Evolutionary conservation across 148 eudicot species (phyloP), one percentile per base, ranked within the genome.

Genomic region (Rhododendron molle): DNA sequence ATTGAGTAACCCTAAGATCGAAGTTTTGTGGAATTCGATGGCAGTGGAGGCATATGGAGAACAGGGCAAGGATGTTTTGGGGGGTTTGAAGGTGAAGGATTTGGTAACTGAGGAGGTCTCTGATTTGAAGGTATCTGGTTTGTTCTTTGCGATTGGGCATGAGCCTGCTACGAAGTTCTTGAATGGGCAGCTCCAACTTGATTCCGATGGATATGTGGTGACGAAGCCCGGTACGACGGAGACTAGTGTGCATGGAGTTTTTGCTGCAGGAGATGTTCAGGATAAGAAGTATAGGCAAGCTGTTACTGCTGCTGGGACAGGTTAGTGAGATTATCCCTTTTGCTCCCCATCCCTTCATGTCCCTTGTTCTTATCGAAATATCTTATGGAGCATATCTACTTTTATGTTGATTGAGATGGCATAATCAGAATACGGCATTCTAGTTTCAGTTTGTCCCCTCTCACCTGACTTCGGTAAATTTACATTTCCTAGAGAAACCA

Each of bases 181-280:
- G 91, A 95, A 87, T n/a, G 94, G 94, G 69, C 98, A 96, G 87
- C 74, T 96, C 85, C 87, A 92, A 85, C 79, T 96, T 85, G 96
- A 94, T 88, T 86, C 87, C 0, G 98, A 93, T 83, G 98, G 96
- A 28, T 96, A 96, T 86, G 94, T 96, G 32, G 92, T 90, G 26
- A 94, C 98, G 0, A 90, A 88, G 81, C 93, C 95, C 0, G 98
- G 98, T 38, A 92, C 95, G 0, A 94, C 98, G 0, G 26, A 87
- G 86, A 94, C 98, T 8, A 94, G 96, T 83, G 95, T 96, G 2
- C 85, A 18, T 28, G 98, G 98, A 1, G 98, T 96, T 73, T 96
- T 96, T 85, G 98, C 98, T 0, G 98, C 98, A 0, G 98, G 98
- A 11, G 98, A 96, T 92, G 98, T 94, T 47, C 98, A 96, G 92